Conservation (phyloP, 345 rosid genomes). For the Cardamine chenopodiifolia region DNA sequence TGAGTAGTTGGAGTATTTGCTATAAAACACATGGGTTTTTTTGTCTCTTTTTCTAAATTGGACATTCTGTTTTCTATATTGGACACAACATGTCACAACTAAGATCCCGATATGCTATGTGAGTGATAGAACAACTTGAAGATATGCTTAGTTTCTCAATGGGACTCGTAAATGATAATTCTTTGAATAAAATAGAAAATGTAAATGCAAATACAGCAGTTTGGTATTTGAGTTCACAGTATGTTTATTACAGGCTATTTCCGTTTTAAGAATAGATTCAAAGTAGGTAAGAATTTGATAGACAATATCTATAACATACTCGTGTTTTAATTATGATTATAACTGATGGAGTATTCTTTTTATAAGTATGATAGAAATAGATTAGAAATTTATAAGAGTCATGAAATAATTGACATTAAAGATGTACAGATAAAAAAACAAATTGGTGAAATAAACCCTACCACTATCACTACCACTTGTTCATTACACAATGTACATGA, state of each 20-base stretch:
- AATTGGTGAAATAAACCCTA: conserved; percentile 40
- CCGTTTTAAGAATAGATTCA: neutral
- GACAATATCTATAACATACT: neutral
- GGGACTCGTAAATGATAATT: neutral
- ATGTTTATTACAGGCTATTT: neutral
- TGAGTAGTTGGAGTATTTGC: conserved; percentile 4
- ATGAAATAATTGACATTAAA: conserved; percentile 24
- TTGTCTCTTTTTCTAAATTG: neutral
- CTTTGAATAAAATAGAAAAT: neutral
- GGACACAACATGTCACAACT: conserved; percentile 28
- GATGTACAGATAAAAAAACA: conserved; percentile 15
- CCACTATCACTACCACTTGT: conserved; percentile 44
- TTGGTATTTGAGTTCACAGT: neutral
- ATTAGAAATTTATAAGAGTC: conserved; percentile 15
- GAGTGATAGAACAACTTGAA: neutral
- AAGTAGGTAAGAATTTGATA: neutral
- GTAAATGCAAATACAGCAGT: too few species aligned
- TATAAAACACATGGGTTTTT: neutral
- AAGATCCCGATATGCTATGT: neutral
- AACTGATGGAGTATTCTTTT: neutral
- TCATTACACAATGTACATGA: conserved; percentile 38
- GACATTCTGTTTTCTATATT: conserved; percentile 14
- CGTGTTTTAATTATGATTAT: neutral
- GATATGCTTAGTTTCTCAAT: neutral
- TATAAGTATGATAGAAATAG: neutral